These are phyloP conservation scores for Aquilaria malaccensis DNA, from an alignment of 345 rosid species.

Conservation along the genomic window DNA sequence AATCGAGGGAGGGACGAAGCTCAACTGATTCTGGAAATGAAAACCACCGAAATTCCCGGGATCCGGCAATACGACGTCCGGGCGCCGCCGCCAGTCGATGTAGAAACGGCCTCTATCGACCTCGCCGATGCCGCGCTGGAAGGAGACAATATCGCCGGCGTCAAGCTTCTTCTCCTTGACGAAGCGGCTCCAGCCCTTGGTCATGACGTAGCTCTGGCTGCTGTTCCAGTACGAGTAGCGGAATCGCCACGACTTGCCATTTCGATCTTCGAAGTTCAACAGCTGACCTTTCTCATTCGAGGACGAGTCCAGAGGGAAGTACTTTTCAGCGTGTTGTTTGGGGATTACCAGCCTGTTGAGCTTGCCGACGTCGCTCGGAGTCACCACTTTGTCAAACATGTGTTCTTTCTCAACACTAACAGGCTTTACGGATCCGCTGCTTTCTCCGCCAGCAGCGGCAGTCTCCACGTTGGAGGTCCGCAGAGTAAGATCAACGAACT, in stretches of 20 bases:
- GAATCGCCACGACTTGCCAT: conserved; percentile 78
- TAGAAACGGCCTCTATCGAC: conserved; percentile 44
- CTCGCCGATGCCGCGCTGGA: conserved; percentile 67
- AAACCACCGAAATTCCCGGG: conserved; percentile 16
- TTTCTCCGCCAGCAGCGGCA: too few species aligned
- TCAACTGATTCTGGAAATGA: conserved; percentile 36
- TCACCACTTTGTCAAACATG: conserved; percentile 81
- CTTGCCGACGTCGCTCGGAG: conserved; percentile 84
- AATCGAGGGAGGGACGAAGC: conserved; percentile 30
- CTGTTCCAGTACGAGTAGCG: conserved; percentile 94
- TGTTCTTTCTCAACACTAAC: conserved; percentile 42
- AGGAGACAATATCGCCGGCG: conserved; percentile 89
- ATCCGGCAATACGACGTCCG: conserved; percentile 29
- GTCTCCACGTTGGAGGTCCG: conserved; percentile 18
- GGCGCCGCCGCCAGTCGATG: conserved; percentile 85
- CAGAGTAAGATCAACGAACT: conserved; percentile 39
- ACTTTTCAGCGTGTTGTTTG: conserved; percentile 77
- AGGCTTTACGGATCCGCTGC: conserved; percentile 8
- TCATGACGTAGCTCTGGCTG: conserved; percentile 97
- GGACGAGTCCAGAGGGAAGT: conserved; percentile 57
- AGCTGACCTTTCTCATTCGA: conserved; percentile 68
- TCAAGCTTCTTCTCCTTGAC: conserved; percentile 94
- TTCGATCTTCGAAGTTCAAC: conserved; percentile 74
- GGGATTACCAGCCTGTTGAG: conserved; percentile 73
- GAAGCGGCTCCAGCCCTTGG: conserved; percentile 95